Base-by-base conservation (phyloP, 805 yeast species). In the Kodamaea lidongshanica region DNA sequence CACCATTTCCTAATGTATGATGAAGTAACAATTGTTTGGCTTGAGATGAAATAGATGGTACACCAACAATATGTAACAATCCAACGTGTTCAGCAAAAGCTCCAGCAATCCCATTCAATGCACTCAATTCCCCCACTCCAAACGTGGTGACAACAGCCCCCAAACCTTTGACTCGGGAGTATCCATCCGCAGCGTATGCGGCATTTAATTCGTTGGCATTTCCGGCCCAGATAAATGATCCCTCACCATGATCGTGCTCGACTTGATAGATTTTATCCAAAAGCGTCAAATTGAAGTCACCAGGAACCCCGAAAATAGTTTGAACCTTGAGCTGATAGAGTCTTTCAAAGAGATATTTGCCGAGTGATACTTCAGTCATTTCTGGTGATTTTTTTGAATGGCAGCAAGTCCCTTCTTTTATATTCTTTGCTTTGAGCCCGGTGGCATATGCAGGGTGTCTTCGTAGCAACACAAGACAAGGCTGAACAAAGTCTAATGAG, bases 1-100 rank as follows among this genome's bases (percentile, higher is more conserved):
- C 66, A 14, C 67, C 67, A 44, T 61, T 60, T 26, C 67, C 67
- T 48, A 61, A 53, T 19, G 67, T 61, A 45, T 60, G 67, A 50
- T 59, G 65, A 39, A 56, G 47, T 47, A 60, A 50, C 47, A 59
- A 54, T 33, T 57, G 65, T 44, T 59, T 56, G 35, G 57, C 45
- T 39, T 54, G 58, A 5, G 59, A 44, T 6, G 53, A 38, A 33
- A 52, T 45, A 21, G 59, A 49, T 9, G 61, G 61, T n/a, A 54
- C 50, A 30, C 60, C 58, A 11, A 53, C 61, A 12, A 56, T 47
- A 44, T 56, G 60, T 39, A 56, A 34, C 44, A 56, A 23, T 16
- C 58, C 61, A 12, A 56, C 58, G 47, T 56, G 60, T 32, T 56
- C 61, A 14, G 61, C 59, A 44, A 52, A 56, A 14, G 56, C 46